Base-by-base conservation (phyloP, 1,139 yeast species). In the Sugiyamaella grinbergsii region DNA sequence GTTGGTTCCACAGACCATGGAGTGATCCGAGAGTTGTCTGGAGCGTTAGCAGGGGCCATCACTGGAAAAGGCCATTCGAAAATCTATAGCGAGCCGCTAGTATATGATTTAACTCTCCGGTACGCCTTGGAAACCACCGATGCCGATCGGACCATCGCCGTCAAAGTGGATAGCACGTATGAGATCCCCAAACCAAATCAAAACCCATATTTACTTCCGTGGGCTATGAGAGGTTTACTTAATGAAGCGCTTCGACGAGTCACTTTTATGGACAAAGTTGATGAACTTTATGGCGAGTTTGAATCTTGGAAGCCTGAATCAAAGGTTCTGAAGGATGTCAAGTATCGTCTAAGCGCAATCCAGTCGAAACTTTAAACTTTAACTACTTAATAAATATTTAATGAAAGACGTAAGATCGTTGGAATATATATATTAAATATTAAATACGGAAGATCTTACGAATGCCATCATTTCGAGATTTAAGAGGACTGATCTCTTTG, bases 11-110 rank as follows among this genome's bases (percentile, higher is more conserved):
- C 65, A 1, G 76, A 72, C 50, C 71, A 69, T 51, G 73, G 72
- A 8, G 63, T 81, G 1, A 74, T 91, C 22, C 84, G 84, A 58
- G 97, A 93, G 63, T 77, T 93, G 36, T 86, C 96, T 53, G 78
- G 81, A 15, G 80, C 91, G 0, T 73, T 93, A 57, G 93, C 95
- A 0, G 98, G 98, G 0, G 85, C 96, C 2, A 72, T 93, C 50
- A 91, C 96, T 0, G 96, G 97, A 2, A 93, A 95, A 13, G 98
- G 98, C 0, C 98, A 93, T 67, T 90, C 97, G 0, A 84, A 80
- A 58, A 82, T 93, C 42, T 93, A 93, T 67, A 86, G 86, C 62
- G 96, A 88, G 60, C 82, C 84, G 4, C 79, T 82, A 53, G 98
- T 93, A 0, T 93, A 93, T 64, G 90, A 84, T 58, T 66, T 88